Evolutionary conservation across 2,329 filamentous ascomycete species (phyloP), one percentile per base, ranked within the genome.

Genomic region (Epichloe uncinata): DNA sequence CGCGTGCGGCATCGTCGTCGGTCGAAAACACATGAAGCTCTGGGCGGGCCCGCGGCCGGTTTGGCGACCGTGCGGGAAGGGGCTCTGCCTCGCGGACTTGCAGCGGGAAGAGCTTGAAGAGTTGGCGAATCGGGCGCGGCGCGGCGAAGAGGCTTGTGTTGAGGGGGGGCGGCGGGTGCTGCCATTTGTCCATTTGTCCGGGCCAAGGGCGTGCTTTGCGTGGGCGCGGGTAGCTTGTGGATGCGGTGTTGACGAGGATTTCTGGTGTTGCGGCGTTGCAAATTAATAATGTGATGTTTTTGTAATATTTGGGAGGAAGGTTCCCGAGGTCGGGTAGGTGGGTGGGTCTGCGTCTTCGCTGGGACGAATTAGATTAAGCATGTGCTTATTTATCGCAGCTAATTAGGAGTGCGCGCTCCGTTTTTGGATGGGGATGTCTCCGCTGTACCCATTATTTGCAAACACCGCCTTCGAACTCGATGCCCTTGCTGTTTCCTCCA

Each of bases 51-150:
- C 62, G 47, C 60, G 69, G 34, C 71, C 74, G 46, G 34, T 53
- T 49, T 12, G 61, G 62, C 30, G 76, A 70, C 57, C 83, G 75
- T 48, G 75, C 71, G 35, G 90, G 90, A 7, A 94, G 78, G 46
- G 80, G 74, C 63, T 95, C 91, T 49, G 83, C 69, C 30, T 81
- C 74, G 66, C 94, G 89, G 37, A 82, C 85, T 52, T 76, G 65
- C 47, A 97, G 76, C 26, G 93, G 93, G 60, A 95, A 93, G 53
- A 68, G 72, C 66, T 91, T 84, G 72, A 97, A 98, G 52, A 97
- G 74, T 47, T 76, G 77, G 66, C 87, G 89, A 57, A 97, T 74
- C 16, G 87, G 85, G 11, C 76, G 68, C 7, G 93, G 91, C 50
- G 89, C 74, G 42, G 73, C 67, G 64, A 82, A 74, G 70, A 67